Base-by-base conservation (phyloP, 2,329 filamentous ascomycete species). In the Hysterium pulicare region DNA sequence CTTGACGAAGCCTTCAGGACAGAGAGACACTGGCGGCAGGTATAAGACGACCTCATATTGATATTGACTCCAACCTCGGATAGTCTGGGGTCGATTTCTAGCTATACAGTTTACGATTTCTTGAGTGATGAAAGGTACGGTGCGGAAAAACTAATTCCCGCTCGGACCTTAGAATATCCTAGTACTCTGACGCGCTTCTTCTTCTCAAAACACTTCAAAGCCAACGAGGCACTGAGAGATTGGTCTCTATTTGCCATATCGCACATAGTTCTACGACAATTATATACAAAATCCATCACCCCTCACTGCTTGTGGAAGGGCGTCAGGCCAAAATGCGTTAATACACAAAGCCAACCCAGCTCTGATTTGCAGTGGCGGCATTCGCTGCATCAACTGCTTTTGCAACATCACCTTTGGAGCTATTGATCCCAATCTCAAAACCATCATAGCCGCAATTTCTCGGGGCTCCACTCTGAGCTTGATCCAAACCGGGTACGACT, bases 1-100 rank as follows among this genome's bases (percentile, higher is more conserved):
- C 63, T 45, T 9, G 57, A 45, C 6, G 36, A 33, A 7, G 43
- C 51, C 46, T 62, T 66, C 4, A 71, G 43, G 4, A 58, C 47
- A 5, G 58, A 61, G 34, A 70, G 49, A 44, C 67, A 71, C 42
- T 62, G 57, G 46, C 61, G 67, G 51, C 68, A 71, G 5, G 68
- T 70, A 42, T 69, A 69, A 5, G 61, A 55, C 17, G 63, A 51
- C 52, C 62, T 59, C 68, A 70, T 70, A 16, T 24, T 60, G 56
- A 24, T 40, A 5, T 37, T 37, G 34, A 23, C 15, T 16, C n/a
- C 32, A 8, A 8, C 19, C 32, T 15, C n/a, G n/a, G n/a, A n/a
- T n/a, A n/a, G n/a, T n/a, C n/a, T n/a, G n/a, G n/a, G n/a, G n/a
- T n/a, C n/a, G n/a, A n/a, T n/a, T n/a, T n/a, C n/a, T n/a, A n/a